Base-by-base conservation (phyloP, 164 flowering plant genomes). In the Sextonia rubra region DNA sequence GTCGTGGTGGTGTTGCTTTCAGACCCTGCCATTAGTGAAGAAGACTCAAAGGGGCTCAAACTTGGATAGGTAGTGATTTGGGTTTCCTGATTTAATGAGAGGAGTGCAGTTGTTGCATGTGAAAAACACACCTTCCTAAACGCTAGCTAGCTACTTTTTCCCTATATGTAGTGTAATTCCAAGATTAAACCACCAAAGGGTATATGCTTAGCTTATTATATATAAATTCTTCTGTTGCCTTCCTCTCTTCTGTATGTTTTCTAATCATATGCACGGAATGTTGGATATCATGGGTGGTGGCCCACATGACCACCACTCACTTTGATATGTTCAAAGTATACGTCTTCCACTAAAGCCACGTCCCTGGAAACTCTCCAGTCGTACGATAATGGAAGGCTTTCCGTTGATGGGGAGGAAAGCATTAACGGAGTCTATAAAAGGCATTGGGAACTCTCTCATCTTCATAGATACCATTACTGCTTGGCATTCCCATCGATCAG, bases 161-260 rank as follows among this genome's bases (percentile, higher is more conserved):
- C 58, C 20, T 14, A 14, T 52, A 52, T 74, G 70, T 74, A 44
- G 48, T 66, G 66, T 52, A 17, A 52, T 27, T 60, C 65, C 71
- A 74, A 74, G 71, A 72, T 32, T 6, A 32, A 32, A 73, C 76
- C 56, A 69, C 64, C 70, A 65, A 47, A 60, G 60, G 74, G 76
- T 44, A 65, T 66, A 65, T 73, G 47, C 67, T 27, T 24, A 58
- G 11, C 15, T 18, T 69, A 32, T 65, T 52, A 15, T 52, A 1
- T 12, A 32, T 32, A 7, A 32, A 63, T 77, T 66, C 58, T 70
- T 70, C 44, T 32, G 9, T 32, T 32, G 30, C 71, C 67, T 26
- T 74, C 52, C 47, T 20, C 27, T 74, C 65, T 9, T 66, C 66
- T 66, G 1, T 68, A 7, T 4, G 17, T 52, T 3, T 23, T 64